Evolutionary conservation across 768 basidiomycete genomes (phyloP), one percentile per base, ranked within the genome.

Genomic region (Tremella fuciformis): DNA sequence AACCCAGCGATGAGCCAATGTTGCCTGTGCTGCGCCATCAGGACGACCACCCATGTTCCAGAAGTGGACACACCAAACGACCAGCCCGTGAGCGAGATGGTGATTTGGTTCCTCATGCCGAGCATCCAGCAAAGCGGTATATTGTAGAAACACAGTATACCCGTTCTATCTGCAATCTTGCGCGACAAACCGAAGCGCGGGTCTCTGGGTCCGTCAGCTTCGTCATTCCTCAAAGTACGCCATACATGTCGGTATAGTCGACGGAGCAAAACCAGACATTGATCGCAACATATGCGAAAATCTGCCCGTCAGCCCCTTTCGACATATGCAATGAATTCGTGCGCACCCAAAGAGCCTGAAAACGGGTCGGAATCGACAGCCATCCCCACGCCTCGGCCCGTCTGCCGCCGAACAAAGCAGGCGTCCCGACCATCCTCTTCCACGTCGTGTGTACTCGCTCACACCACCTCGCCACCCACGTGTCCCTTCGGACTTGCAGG

Each of bases 61-160:
- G 29, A 34, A 42, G 22, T n/a, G 21, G 19, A 9, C 55, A 15
- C 19, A 62, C 60, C 25, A 37, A 53, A 69, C 15, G 67, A 65
- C 67, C 64, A 69, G 1, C 67, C 67, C 8, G 61, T 63, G 9
- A 69, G 3, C 60, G 58, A 69, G 19, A 69, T 46, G 19, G 65
- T 24, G 16, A 69, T 26, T 38, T 69, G 61, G 50, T 69, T 69
- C 26, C 67, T 42, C 6, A 59, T 62, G 13, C 64, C 67, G 13
- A 65, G 42, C 19, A 54, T 42, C 67, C 67, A 69, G 2, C 65
- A 57, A 8, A 69, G 55, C 3, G 67, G 67, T 1, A 69, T 21
- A 38, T 69, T 65, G 46, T 64, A 69, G 53, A 69, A 65, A 22
- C 48, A 48, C 55, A 69, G 59, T 42, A 69, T 69, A 38, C 58